A percentile compares a stretch with the other conserved stretches of the same genome.
Conservation (phyloP, 2,329 filamentous ascomycete genomes). For the Scedosporium dehoogii region DNA sequence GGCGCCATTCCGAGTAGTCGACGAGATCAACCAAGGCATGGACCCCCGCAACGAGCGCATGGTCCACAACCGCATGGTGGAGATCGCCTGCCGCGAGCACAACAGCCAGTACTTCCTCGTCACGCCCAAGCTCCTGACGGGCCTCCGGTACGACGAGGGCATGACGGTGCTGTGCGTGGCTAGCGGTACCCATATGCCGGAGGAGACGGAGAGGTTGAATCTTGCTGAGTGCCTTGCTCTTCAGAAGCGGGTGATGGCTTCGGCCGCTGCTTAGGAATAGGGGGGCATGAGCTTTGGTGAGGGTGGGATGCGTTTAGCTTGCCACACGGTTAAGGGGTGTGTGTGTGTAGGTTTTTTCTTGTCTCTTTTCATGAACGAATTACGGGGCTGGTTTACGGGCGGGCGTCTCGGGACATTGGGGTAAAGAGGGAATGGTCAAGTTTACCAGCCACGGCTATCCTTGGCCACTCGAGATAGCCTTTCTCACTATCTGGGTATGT, state of each 20-base stretch:
- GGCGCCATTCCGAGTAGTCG: slow-evolving; percentile 93
- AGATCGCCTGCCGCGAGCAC: slow-evolving; percentile 82
- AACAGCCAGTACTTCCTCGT: slow-evolving; percentile 90
- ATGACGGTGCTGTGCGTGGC: slow-evolving; percentile 95
- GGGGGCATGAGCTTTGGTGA: slow-evolving; percentile 13
- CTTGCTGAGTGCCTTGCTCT: slow-evolving; percentile 35
- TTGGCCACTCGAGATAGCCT: neutral
- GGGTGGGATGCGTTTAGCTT: neutral
- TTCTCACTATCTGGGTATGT: neutral
- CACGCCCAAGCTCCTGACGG: slow-evolving; percentile 86
- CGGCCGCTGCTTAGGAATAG: neutral
- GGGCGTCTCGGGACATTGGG: neutral
- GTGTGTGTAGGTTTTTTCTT: slow-evolving; percentile 1
- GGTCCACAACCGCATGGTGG: slow-evolving; percentile 96
- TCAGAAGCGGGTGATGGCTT: slow-evolving; percentile 28
- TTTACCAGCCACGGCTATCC: neutral
- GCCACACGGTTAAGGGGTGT: neutral
- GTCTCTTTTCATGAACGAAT: neutral
- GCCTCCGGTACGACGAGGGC: slow-evolving; percentile 73
- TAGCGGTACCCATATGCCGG: slow-evolving; percentile 66
- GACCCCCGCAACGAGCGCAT: slow-evolving; percentile 96
- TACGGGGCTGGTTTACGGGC: neutral
- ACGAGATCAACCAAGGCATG: slow-evolving; percentile 99
- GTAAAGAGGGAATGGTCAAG: neutral
- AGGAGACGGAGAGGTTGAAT: slow-evolving; percentile 40